A percentile compares a stretch with the other conserved stretches of the same genome.
phyloP scores from a whole-genome alignment of 2,329 filamentous ascomycete species.

The Alternaria sp. region DNA sequence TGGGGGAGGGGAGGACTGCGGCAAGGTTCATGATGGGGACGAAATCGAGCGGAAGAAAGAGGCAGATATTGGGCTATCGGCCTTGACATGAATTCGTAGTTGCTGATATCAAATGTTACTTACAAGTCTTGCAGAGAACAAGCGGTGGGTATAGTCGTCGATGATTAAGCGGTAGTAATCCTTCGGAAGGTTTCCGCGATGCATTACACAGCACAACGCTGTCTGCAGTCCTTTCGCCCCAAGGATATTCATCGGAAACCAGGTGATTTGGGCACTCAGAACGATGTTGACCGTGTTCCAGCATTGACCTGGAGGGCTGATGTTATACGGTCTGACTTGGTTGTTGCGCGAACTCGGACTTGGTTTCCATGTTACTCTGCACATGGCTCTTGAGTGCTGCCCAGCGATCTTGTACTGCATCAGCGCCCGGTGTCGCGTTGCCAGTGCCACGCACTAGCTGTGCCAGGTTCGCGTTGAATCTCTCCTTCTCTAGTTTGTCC shows the following conservation, averaged over 20 bases:
- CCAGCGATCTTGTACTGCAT: slow-evolving; percentile 64
- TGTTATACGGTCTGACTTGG: background rate
- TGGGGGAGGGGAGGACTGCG: background rate
- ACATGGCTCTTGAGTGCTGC: slow-evolving; percentile 85
- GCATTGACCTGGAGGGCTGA: too few relatives aligned
- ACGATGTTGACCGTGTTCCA: background rate
- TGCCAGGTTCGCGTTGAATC: slow-evolving; percentile 85
- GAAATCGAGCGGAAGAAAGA: background rate
- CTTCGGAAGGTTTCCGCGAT: background rate
- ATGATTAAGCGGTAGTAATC: background rate
- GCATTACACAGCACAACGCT: background rate
- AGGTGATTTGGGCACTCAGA: background rate
- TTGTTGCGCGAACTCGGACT: slow-evolving; percentile 70
- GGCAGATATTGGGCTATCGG: background rate
- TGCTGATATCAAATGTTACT: background rate
- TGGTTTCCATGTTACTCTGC: slow-evolving; percentile 86
- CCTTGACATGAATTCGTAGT: background rate
- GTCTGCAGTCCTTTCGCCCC: background rate
- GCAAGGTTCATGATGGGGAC: background rate
- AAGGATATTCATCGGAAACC: rapidly evolving
- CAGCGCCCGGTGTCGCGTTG: slow-evolving; percentile 15
- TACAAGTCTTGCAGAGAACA: background rate
- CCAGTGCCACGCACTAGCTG: slow-evolving; percentile 62
- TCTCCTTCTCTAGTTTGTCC: slow-evolving; percentile 79
- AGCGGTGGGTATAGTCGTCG: background rate